Conservation (phyloP, 1,139 yeast species). For the Diutina ranongensis region DNA sequence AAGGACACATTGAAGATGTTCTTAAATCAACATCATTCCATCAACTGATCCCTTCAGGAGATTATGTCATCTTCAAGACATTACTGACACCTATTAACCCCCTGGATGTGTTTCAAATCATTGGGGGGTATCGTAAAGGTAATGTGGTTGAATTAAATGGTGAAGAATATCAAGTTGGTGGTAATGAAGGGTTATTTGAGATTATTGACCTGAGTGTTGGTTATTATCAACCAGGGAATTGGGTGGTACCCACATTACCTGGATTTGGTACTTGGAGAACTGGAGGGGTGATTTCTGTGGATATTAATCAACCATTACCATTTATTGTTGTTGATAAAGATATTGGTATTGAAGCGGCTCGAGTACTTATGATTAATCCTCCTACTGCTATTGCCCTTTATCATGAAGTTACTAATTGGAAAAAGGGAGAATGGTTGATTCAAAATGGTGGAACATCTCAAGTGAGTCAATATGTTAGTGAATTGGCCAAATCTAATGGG, state of each 20-base stretch:
- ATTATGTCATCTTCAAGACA: background rate
- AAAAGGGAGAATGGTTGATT: background rate
- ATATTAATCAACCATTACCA: background rate
- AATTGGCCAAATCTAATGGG: background rate
- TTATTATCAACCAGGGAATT: background rate
- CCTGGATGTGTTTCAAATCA: slow-evolving; percentile 4
- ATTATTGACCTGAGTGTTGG: background rate
- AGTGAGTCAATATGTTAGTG: background rate
- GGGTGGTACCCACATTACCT: slow-evolving; percentile 1
- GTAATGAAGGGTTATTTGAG: slow-evolving; percentile 4
- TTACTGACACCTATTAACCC: slow-evolving; percentile 1
- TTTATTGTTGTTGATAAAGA: background rate
- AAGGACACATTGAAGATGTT: background rate
- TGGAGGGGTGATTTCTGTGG: background rate
- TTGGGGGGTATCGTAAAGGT: slow-evolving; percentile 1
- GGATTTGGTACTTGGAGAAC: slow-evolving; percentile 5
- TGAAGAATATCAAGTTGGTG: background rate
- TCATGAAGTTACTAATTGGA: background rate
- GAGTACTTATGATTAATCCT: slow-evolving; percentile 1
- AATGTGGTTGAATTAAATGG: background rate
- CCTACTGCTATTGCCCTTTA: background rate
- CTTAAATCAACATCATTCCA: background rate
- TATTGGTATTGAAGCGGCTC: background rate
- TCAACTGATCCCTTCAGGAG: background rate
- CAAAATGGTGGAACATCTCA: slow-evolving; percentile 3